Evolutionary conservation across 495 filamentous ascomycete species (phyloP).

Genomic region (Lepidopterella palustris): DNA sequence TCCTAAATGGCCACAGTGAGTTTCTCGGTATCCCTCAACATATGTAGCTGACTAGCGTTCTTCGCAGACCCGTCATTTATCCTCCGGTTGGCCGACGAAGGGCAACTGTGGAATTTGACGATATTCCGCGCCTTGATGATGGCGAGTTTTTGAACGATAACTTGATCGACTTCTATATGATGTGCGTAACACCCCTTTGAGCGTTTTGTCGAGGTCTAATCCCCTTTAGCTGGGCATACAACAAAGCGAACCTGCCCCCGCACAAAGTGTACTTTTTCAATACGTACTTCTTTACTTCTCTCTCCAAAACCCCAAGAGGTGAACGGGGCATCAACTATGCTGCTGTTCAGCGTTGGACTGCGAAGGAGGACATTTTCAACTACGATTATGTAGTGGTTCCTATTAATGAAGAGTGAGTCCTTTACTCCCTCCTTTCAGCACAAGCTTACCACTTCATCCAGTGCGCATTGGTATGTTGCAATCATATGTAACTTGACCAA

Average conservation of each 20-base stretch:
- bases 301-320: slow-evolving; percentile 54
- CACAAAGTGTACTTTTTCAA: slow-evolving; percentile 78
- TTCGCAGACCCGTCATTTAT: slow-evolving; percentile 56
- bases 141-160: slow-evolving; percentile 91
- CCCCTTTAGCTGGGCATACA: slow-evolving; percentile 52
- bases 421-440: not conserved
- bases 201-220: slow-evolving; percentile 18
- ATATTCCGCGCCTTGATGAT: slow-evolving; percentile 74
- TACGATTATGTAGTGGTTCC: slow-evolving; percentile 89
- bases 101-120: slow-evolving; percentile 68
- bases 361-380: slow-evolving; percentile 74
- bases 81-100: slow-evolving; percentile 61
- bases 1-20: slow-evolving; percentile 4
- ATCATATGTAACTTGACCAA: slow-evolving; percentile 85
- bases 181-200: slow-evolving; percentile 22
- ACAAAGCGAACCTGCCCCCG: slow-evolving; percentile 44
- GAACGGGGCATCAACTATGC: slow-evolving; percentile 63
- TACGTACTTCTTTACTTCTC: slow-evolving; percentile 78
- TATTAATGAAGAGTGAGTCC: slow-evolving; percentile 61
- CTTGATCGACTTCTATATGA: slow-evolving; percentile 78
- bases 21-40: not conserved
- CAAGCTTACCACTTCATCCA: not conserved
- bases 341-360: slow-evolving; percentile 82
- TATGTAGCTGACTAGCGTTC: not conserved
- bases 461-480: slow-evolving; percentile 84